A percentile compares a stretch with the other conserved stretches of the same genome.
Evolutionary conservation across 495 filamentous ascomycete genomes (phyloP).

Genomic region (Sordaria brevicollis): DNA sequence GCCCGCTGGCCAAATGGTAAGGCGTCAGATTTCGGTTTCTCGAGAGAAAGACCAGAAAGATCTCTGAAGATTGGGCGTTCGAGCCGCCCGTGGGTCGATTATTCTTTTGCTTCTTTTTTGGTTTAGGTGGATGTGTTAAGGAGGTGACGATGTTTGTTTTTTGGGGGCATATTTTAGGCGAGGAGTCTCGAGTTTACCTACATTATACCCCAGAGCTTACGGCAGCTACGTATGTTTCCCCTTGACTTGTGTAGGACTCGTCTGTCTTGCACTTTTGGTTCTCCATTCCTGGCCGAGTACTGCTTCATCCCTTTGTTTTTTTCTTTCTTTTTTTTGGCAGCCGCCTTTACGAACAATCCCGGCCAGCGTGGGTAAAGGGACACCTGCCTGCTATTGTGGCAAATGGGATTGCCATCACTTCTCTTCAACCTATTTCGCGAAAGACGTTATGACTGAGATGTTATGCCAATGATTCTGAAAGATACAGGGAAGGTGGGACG

Average conservation of each 20-base stretch:
- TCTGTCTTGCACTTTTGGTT: background rate
- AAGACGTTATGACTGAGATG: background rate
- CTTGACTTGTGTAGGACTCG: background rate
- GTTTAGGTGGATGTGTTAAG: background rate
- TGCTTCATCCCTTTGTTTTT: no score
- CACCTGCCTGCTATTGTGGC: background rate
- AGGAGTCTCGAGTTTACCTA: background rate
- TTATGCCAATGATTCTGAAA: background rate
- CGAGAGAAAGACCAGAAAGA: background rate
- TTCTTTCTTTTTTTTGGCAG: no score
- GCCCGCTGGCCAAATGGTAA: conserved; percentile 17
- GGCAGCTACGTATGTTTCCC: background rate
- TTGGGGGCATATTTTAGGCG: background rate
- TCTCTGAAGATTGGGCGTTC: background rate
- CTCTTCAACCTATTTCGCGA: background rate
- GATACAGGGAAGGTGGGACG: background rate
- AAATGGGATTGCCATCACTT: background rate
- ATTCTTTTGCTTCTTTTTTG: background rate
- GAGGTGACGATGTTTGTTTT: background rate
- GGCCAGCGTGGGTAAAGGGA: background rate
- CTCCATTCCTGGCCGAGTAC: no score
- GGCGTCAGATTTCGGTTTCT: conserved; percentile 11
- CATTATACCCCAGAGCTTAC: background rate
- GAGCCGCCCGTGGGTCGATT: background rate
- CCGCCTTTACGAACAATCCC: no score